Conservation (phyloP, 2,329 filamentous ascomycete genomes). For the Xylaria sp. region DNA sequence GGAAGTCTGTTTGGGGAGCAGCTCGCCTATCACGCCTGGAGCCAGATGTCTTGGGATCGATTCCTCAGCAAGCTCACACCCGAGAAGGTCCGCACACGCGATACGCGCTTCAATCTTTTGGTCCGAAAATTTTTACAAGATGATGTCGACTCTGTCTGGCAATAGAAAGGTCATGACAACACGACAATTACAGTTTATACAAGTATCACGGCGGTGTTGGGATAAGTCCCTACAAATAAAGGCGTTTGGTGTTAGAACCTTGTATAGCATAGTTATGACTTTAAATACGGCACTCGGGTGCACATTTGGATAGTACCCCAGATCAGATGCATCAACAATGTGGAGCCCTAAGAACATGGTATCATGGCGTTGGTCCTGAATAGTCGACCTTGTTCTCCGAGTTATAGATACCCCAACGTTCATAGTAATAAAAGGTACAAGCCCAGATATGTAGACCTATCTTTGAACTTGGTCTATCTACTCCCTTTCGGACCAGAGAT, state of each 20-base stretch:
- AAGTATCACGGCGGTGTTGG: conserved; percentile 16
- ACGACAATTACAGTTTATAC: neutral
- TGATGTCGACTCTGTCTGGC: conserved; percentile 37
- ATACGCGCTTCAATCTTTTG: conserved; percentile 55
- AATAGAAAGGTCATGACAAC: conserved; percentile 9
- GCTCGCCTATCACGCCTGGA: conserved; percentile 55
- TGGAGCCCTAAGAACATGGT: neutral
- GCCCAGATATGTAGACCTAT: neutral
- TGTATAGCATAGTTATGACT: conserved; percentile 12
- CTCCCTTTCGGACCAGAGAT: neutral
- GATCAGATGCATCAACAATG: neutral
- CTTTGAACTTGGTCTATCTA: neutral
- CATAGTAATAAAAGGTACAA: conserved; percentile 14
- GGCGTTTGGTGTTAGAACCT: conserved; percentile 27
- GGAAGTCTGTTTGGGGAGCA: conserved; percentile 53
- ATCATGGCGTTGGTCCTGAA: neutral
- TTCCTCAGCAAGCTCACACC: conserved; percentile 51
- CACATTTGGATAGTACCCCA: conserved; percentile 13
- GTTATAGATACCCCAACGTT: conserved; percentile 17
- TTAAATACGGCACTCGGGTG: conserved; percentile 14
- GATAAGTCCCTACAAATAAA: neutral
- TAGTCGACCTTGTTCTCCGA: neutral
- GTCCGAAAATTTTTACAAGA: conserved; percentile 49
- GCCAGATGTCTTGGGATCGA: conserved; percentile 52
- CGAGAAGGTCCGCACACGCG: conserved; percentile 46